Base-by-base conservation (phyloP, 352 stramenopile species). In the Phytophthora boehmeriae region DNA sequence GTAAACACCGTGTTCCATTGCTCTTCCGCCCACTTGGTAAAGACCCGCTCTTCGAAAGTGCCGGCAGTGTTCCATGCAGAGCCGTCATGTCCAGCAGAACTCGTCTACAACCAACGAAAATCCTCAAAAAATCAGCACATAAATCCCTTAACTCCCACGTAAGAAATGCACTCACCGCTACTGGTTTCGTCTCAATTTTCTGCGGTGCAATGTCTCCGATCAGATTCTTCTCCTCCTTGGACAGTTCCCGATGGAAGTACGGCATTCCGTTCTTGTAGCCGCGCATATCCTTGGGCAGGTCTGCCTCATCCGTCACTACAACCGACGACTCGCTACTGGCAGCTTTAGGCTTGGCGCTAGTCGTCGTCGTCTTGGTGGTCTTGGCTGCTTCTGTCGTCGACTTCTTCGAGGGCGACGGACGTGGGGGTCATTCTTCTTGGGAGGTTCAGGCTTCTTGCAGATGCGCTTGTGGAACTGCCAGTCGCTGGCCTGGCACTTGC, bases 211-310 rank as follows among this genome's bases (percentile, higher is more conserved):
- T 98, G 73, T 99, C 98, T 54, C 98, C 96, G 57, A 98, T 98
- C 70, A 99, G 91, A 41, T 73, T 82, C 68, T 98, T 98, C 34
- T 97, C 93, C 58, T 99, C 88, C 66, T 98, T 95, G 9, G 90
- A 96, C 32, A 99, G 74, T 71, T 99, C 97, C 59, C 97, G 93
- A 73, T 99, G 97, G 77, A 99, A 99, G 66, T 98, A 99, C 22
- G 86, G 86, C 45, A 93, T 27, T 0, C 86, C 86, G 54, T 95
- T 93, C 79, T 92, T 93, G 72, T 95, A 95, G 19, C 86, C 86
- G 20, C 78, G 75, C 59, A 90, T 71, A 20, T 93, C 66, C 14
- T 68, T 35, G 8, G 80, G 76, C 20, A 93, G 45, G 27, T 93
- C 83, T 8, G 80, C 66, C 23, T 95, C 86, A 52, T 95, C 78